These are phyloP conservation scores for Alloteropsis angusta DNA, from an alignment of 202 grass and related monocot genomes.

Conservation along the genomic window DNA sequence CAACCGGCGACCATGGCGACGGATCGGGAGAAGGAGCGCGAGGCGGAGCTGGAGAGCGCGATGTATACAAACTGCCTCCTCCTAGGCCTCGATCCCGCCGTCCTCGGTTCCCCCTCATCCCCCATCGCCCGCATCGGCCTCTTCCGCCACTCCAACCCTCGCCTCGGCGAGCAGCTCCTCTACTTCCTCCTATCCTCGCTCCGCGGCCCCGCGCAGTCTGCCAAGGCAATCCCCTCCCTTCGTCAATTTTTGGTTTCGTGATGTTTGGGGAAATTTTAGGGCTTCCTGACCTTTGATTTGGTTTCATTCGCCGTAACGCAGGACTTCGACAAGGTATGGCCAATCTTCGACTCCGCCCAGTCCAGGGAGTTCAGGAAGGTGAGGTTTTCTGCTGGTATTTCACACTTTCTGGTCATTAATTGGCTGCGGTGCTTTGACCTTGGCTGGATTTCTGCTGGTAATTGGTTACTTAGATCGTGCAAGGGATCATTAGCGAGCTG, in stretches of 20 bases:
- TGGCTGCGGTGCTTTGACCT: constrained; percentile 14
- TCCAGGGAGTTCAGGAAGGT: constrained; percentile 99
- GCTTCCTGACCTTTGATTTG: constrained; percentile 2
- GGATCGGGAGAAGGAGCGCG: constrained; percentile 97
- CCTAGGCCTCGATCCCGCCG: constrained; percentile 80
- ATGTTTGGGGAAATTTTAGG: not conserved
- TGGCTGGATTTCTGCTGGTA: not conserved
- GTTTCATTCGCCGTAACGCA: constrained; percentile 24
- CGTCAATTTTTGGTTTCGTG: not conserved
- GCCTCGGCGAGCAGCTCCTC: constrained; percentile 95
- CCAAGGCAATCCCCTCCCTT: constrained; percentile 43
- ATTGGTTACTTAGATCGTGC: constrained; percentile 65
- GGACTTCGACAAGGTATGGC: constrained; percentile 99
- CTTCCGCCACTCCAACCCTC: constrained; percentile 94
- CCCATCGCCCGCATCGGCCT: constrained; percentile 58
- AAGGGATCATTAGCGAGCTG: constrained; percentile 98
- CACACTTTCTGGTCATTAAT: constrained; percentile 8
- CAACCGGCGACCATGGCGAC: constrained; percentile 75
- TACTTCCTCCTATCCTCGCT: constrained; percentile 96
- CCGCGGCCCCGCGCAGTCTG: constrained; percentile 76
- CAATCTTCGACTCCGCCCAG: constrained; percentile 88
- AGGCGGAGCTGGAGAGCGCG: constrained; percentile 97
- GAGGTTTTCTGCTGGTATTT: constrained; percentile 13
- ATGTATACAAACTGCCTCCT: constrained; percentile 99
- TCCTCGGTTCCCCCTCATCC: constrained; percentile 42